These are phyloP conservation scores for Acacia pycnantha DNA, from an alignment of 331 rosid species.

Conservation along the genomic window DNA sequence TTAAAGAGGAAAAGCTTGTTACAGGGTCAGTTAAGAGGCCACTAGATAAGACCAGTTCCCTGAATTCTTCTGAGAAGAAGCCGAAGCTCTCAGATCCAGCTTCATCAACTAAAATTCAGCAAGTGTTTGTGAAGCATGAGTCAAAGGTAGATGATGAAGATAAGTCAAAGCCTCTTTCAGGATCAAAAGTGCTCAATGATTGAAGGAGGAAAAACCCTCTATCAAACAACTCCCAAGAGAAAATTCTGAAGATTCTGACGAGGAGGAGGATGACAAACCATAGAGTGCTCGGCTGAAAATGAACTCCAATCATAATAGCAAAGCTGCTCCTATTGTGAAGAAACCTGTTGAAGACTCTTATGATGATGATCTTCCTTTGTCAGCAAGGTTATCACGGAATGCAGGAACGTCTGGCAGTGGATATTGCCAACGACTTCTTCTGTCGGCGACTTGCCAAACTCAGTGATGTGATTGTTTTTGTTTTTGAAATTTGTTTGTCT, in stretches of 20 bases:
- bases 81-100: slow-evolving; percentile 52
- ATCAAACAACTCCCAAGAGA: slow-evolving; percentile 10
- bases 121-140: slow-evolving; percentile 44
- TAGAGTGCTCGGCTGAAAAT: slow-evolving; percentile 52
- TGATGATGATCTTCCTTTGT: slow-evolving; percentile 60
- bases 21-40: slow-evolving; percentile 65
- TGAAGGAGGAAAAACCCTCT: slow-evolving; percentile 50
- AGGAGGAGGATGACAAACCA: slow-evolving; percentile 73
- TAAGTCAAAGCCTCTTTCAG: slow-evolving; percentile 35
- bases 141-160: slow-evolving; percentile 54
- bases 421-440: slow-evolving; percentile 62
- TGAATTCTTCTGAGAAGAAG: slow-evolving; percentile 52
- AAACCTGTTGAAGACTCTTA: slow-evolving; percentile 59
- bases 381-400: slow-evolving; percentile 46
- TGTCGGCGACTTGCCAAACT: slow-evolving; percentile 76
- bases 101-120: slow-evolving; percentile 47
- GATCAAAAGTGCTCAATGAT: slow-evolving; percentile 26
- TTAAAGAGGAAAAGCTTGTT: slow-evolving; percentile 44
- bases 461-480: slow-evolving; percentile 74
- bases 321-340: slow-evolving; percentile 30
- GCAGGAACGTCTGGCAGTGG: slow-evolving; percentile 49
- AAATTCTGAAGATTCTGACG: slow-evolving; percentile 49
- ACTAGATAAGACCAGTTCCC: slow-evolving; percentile 46
- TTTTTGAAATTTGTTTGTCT: slow-evolving; percentile 39
- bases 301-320: slow-evolving; percentile 36